Conservation (phyloP, 2,329 filamentous ascomycete species). For the Hypoxylon sp. region DNA sequence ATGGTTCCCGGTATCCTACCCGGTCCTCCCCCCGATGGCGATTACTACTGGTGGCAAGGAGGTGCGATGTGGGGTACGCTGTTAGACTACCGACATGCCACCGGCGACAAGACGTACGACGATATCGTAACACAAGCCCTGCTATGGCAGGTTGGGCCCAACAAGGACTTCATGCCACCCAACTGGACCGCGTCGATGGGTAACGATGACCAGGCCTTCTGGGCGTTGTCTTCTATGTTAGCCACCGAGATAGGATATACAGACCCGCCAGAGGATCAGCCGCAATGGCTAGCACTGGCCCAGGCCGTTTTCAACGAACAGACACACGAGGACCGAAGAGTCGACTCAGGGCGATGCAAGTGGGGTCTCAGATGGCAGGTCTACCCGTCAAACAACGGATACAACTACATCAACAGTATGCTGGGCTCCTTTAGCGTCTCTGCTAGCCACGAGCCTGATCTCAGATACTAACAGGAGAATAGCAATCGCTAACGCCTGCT, state of each 20-base stretch:
- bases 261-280: constrained; percentile 65
- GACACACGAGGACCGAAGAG: constrained; percentile 72
- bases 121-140: constrained; percentile 67
- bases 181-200: constrained; percentile 71
- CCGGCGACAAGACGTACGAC: constrained; percentile 74
- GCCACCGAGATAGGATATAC: constrained; percentile 75
- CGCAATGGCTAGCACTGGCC: constrained; percentile 74
- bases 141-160: constrained; percentile 68
- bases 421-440: constrained; percentile 6
- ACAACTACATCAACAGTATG: constrained; percentile 77
- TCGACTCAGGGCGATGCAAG: constrained; percentile 64
- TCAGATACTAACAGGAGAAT: constrained; percentile 23
- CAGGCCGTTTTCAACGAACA: constrained; percentile 77
- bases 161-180: constrained; percentile 69
- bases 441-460: neutral
- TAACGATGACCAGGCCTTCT: constrained; percentile 79
- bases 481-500: constrained; percentile 72
- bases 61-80: constrained; percentile 76
- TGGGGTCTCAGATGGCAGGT: constrained; percentile 85
- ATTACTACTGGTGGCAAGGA: constrained; percentile 82
- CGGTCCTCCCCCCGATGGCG: constrained; percentile 65
- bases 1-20: constrained; percentile 68
- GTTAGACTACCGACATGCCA: constrained; percentile 78
- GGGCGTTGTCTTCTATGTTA: constrained; percentile 75
- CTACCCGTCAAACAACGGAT: constrained; percentile 78